Evolutionary conservation across 495 filamentous ascomycete species (phyloP), one percentile per base, ranked within the genome.

Genomic region (Xylaria scruposa): DNA sequence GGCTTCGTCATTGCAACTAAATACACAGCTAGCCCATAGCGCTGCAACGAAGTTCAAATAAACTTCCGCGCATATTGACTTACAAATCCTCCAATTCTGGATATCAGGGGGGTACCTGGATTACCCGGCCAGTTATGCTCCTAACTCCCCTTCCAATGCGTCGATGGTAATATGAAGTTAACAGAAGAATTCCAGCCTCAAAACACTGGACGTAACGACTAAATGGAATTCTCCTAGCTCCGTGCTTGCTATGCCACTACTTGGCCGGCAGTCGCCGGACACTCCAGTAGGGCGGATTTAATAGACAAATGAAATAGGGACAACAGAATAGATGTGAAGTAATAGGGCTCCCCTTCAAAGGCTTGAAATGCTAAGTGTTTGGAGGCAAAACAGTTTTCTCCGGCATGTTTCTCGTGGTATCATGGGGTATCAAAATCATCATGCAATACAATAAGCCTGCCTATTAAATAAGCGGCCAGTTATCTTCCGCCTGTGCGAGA

Each of bases 401-500:
- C 56, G 59, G 56, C 58, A 29, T 64, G 44, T 70, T 64, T 36
- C 59, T 70, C 68, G 47, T 64, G 42, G 58, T 64, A 56, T 70
- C 68, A 64, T 70, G 33, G 68, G 68, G 68, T 70, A 70, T 70
- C 68, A 70, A 70, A 64, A 64, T 63, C 21, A 42, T 61, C 61
- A 61, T 63, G 58, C 31, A 42, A 64, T 47, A 42, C 36, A 38
- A 38, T 38, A 56, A 56, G 59, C 59, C 60, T 64, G 47, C 68
- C 38, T 24, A 36, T 54, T 21, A 33, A 24, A 26, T 40, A 21
- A 29, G 58, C 44, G 17, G 46, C 58, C 8, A 33, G 24, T 17
- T 53, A 53, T 70, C 68, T 42, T 40, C 68, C 62, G 70, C 68
- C n/a, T 26, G 56, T 62, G 72, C 69, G 58, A 62, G 65, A 64